Conservation (phyloP, 495 filamentous ascomycete genomes). For the Tuber microsphaerosporum region DNA sequence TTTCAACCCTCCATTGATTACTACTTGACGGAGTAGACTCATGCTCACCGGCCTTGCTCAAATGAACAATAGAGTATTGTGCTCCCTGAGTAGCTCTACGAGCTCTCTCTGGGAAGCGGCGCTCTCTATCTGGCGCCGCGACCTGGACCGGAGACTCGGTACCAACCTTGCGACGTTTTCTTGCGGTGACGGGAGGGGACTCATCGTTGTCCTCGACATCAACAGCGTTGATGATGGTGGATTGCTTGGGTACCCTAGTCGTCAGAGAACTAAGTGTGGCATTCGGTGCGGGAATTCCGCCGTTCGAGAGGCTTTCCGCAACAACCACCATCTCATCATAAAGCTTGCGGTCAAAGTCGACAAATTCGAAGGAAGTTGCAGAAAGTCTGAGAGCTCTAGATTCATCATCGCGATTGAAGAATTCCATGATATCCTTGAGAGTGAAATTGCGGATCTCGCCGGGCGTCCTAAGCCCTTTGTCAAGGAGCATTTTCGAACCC, state of each 20-base stretch:
- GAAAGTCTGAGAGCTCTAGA: slow-evolving; percentile 31
- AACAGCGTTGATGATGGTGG: not conserved
- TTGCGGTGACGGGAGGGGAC: not conserved
- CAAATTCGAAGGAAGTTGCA: slow-evolving; percentile 24
- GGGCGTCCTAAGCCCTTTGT: slow-evolving; percentile 15
- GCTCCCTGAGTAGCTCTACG: not conserved
- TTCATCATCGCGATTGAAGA: slow-evolving; percentile 20
- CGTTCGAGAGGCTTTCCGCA: not conserved
- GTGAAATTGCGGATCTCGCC: slow-evolving; percentile 26
- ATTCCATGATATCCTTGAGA: slow-evolving; percentile 20
- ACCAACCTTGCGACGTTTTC: not conserved
- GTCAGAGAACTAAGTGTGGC: not conserved
- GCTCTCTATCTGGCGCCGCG: not conserved
- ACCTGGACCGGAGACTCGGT: not conserved
- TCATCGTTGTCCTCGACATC: not conserved
- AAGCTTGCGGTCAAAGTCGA: slow-evolving; percentile 12
- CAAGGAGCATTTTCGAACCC: slow-evolving; percentile 27
- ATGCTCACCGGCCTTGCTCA: not conserved
- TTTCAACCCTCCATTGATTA: not conserved
- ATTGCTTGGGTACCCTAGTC: not conserved
- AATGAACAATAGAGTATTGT: not conserved
- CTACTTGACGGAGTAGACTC: not conserved
- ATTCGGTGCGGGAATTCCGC: not conserved
- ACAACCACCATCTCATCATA: slow-evolving; percentile 22
- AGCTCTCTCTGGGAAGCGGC: not conserved